These are phyloP conservation scores for Zygotorulaspora florentina DNA, from an alignment of 805 yeast genomes.

Conservation along the genomic window DNA sequence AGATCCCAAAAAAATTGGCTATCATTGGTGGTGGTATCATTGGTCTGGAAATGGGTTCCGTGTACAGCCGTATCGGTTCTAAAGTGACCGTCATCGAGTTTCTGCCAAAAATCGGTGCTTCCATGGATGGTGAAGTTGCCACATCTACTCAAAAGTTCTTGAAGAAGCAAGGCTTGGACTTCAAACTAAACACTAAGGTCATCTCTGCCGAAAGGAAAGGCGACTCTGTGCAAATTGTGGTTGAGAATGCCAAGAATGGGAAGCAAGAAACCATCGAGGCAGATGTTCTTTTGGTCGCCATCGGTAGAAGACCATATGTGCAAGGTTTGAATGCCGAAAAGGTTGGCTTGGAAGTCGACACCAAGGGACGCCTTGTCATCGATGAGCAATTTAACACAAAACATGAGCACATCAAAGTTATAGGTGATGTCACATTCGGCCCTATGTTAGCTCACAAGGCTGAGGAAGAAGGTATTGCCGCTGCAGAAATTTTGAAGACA, in stretches of 20 bases:
- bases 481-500: slow-evolving; percentile 85
- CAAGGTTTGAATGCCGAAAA: slow-evolving; percentile 84
- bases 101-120: slow-evolving; percentile 90
- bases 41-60: slow-evolving; percentile 99
- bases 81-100: slow-evolving; percentile 94
- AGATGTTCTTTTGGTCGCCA: slow-evolving; percentile 92
- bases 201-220: slow-evolving; percentile 82
- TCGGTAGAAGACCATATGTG: slow-evolving; percentile 98
- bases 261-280: slow-evolving; percentile 75
- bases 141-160: slow-evolving; percentile 84
- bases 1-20: slow-evolving; percentile 86
- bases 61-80: slow-evolving; percentile 90
- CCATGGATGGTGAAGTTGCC: slow-evolving; percentile 96
- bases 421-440: slow-evolving; percentile 98
- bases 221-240: slow-evolving; percentile 78
- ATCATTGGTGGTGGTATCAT: slow-evolving; percentile 99
- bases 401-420: slow-evolving; percentile 88
- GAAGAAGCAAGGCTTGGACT: slow-evolving; percentile 91
- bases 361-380: slow-evolving; percentile 88
- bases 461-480: slow-evolving; percentile 99
- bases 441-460: slow-evolving; percentile 99
- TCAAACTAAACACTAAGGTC: slow-evolving; percentile 91
- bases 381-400: slow-evolving; percentile 92
- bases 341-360: slow-evolving; percentile 85
- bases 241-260: slow-evolving; percentile 85